Conservation (phyloP, 768 basidiomycete genomes). For the Trametes cubensis region DNA sequence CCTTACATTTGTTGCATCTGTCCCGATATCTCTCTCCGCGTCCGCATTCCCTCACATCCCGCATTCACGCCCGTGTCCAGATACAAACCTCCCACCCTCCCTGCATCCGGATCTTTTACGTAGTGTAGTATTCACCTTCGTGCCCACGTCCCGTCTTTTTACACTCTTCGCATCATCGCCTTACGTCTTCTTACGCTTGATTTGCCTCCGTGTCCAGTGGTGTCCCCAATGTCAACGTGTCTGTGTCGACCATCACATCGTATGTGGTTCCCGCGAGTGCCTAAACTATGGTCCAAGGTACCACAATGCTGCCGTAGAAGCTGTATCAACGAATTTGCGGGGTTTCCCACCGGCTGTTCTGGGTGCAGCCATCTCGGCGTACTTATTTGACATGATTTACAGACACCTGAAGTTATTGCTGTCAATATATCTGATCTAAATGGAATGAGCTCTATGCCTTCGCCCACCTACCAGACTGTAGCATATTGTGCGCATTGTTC, state of each 20-base stretch:
- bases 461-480: no score
- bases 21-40: neutral
- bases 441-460: no score
- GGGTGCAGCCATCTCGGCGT: no score
- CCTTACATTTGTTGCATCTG: constrained; percentile 15
- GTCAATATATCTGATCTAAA: no score
- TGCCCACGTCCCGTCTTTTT: constrained; percentile 3
- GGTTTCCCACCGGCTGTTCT: no score
- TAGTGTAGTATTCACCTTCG: constrained; percentile 29
- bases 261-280: no score
- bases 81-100: neutral
- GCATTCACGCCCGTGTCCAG: neutral
- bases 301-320: no score
- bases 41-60: neutral
- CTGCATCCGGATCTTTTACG: constrained; percentile 24
- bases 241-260: neutral
- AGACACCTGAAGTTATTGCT: no score
- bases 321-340: no score
- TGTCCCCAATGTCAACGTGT: constrained; percentile 10
- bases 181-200: constrained; percentile 9
- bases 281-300: no score
- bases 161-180: constrained; percentile 14
- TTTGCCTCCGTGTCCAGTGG: constrained; percentile 12
- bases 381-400: no score
- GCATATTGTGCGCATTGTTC: no score